Percentiles rank a stretch among this genome's conserved stretches.
Evolutionary conservation across 2,329 filamentous ascomycete species (phyloP).

Genomic region (Lecanicillium sp.): DNA sequence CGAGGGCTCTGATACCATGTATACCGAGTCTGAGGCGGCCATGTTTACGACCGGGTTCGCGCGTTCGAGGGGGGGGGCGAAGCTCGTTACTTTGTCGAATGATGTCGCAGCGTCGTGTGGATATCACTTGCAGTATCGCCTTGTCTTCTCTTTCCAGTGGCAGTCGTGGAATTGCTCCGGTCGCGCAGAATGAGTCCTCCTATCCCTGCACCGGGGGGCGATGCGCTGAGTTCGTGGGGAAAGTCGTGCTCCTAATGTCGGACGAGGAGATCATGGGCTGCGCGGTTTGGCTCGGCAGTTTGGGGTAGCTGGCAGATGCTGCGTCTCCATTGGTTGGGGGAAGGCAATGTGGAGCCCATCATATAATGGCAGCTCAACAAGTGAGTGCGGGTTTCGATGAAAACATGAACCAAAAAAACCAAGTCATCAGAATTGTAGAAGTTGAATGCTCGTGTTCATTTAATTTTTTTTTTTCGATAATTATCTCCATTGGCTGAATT

Average conservation of each 20-base stretch:
- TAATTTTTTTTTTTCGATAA: too few relatives aligned
- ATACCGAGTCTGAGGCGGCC: conserved; percentile 37
- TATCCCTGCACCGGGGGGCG: neutral
- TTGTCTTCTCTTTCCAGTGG: neutral
- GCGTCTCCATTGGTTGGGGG: neutral
- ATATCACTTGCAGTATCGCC: too few relatives aligned
- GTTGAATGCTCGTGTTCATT: too few relatives aligned
- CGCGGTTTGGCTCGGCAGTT: conserved; percentile 6
- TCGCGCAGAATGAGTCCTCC: neutral
- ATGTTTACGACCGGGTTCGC: too few relatives aligned
- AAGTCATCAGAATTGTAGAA: too few relatives aligned
- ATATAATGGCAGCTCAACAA: neutral
- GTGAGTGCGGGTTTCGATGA: neutral
- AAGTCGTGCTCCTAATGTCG: conserved; percentile 3
- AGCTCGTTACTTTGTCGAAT: too few relatives aligned
- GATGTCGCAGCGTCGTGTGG: too few relatives aligned
- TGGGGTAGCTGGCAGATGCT: neutral
- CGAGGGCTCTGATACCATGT: conserved; percentile 44
- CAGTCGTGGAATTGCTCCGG: too few relatives aligned
- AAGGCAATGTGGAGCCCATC: neutral
- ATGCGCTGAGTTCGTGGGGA: neutral
- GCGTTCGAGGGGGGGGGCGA: too few relatives aligned
- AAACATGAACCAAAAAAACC: too few relatives aligned
- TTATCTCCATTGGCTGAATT: too few relatives aligned
- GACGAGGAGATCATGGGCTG: conserved; percentile 1